These are phyloP conservation scores for Coelastrella sp. DNA, from an alignment of 139 green algal species.

Conservation along the genomic window DNA sequence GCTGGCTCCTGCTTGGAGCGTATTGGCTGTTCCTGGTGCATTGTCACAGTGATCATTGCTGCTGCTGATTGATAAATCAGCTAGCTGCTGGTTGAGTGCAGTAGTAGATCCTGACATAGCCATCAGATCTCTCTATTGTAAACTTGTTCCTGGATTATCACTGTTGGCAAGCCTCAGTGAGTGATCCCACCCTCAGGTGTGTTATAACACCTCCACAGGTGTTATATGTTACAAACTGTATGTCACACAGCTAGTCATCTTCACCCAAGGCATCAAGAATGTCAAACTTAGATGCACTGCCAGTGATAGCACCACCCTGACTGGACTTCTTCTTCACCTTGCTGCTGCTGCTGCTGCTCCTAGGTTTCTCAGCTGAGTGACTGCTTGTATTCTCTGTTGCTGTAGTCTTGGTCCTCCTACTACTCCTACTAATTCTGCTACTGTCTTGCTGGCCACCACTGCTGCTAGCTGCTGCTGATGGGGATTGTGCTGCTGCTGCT, in stretches of 20 bases:
- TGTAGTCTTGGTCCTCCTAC: background rate
- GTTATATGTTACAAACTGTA: too few species aligned
- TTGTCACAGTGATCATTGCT: background rate
- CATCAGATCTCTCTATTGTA: too few species aligned
- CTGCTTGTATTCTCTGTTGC: background rate
- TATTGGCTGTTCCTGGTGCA: too few species aligned
- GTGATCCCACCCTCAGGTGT: too few species aligned
- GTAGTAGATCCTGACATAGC: too few species aligned
- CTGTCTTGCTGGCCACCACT: background rate
- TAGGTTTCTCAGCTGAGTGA: background rate
- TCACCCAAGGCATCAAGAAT: slow-evolving; percentile 18
- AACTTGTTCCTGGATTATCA: too few species aligned
- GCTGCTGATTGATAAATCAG: too few species aligned
- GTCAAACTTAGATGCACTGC: slow-evolving; percentile 8
- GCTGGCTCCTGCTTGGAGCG: too few species aligned
- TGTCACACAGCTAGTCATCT: slow-evolving; percentile 13
- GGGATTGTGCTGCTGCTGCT: background rate
- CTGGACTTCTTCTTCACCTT: slow-evolving; percentile 25
- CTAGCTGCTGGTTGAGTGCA: too few species aligned
- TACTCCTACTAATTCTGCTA: background rate
- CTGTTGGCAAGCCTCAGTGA: too few species aligned
- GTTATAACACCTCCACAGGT: too few species aligned
- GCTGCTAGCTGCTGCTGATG: background rate
- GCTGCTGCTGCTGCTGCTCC: slow-evolving; percentile 35
- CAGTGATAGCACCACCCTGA: background rate